A percentile compares a stretch with the other conserved stretches of the same genome.
Evolutionary conservation across 106 monocot species (phyloP).

Genomic region (Amphibolis antarctica): DNA sequence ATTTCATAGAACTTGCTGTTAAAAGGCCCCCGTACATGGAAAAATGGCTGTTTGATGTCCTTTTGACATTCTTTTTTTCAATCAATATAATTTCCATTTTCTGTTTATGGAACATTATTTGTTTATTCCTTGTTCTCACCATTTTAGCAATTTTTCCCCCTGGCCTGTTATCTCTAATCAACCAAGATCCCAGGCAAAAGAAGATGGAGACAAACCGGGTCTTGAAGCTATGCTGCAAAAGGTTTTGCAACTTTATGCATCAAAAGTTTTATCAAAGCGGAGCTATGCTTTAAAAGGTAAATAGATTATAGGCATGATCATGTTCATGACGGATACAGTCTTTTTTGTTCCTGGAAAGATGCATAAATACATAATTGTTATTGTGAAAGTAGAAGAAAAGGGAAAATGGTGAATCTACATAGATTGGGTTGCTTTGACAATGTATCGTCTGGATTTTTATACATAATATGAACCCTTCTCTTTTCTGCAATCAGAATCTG

Average conservation of each 20-base stretch:
- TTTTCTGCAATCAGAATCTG: no score
- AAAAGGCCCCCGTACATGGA: no score
- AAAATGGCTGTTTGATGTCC: no score
- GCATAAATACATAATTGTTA: not conserved
- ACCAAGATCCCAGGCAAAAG: conserved; percentile 45
- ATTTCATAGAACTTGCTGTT: no score
- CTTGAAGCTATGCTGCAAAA: conserved; percentile 92
- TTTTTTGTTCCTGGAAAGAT: not conserved
- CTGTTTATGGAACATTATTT: not conserved
- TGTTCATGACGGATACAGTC: not conserved
- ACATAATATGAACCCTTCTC: no score
- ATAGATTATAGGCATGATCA: not conserved
- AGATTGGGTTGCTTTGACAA: no score
- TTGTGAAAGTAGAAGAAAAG: no score
- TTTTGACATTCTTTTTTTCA: no score
- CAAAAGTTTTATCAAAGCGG: conserved; percentile 64
- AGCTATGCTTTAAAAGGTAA: conserved; percentile 91
- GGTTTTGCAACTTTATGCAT: conserved; percentile 83
- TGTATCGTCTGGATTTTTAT: no score
- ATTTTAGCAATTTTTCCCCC: not conserved
- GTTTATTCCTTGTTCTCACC: not conserved
- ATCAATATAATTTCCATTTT: no score
- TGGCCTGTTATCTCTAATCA: not conserved
- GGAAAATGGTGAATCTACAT: no score
- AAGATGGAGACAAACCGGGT: conserved; percentile 95